A percentile compares a stretch with the other conserved stretches of the same genome.
Conservation (phyloP, 2,329 filamentous ascomycete species). For the Talaromyces sp. region DNA sequence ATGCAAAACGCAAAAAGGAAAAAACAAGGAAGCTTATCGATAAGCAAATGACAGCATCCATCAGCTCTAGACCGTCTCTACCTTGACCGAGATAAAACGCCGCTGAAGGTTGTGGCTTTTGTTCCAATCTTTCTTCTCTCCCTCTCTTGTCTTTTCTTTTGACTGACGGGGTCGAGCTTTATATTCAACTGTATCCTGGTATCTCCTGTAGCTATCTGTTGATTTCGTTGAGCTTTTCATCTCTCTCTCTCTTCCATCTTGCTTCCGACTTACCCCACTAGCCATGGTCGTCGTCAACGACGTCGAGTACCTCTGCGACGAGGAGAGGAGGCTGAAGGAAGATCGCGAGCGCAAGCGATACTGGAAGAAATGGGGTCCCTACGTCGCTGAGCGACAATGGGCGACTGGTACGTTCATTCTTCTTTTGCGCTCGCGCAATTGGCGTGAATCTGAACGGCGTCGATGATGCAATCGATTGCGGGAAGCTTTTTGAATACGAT, state of each 20-base stretch:
- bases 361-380: constrained; percentile 98
- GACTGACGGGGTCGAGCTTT: too few species aligned
- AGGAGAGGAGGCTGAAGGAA: constrained; percentile 85
- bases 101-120: constrained; percentile 2
- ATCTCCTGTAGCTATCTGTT: background rate
- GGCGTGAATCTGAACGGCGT: background rate
- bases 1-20: background rate
- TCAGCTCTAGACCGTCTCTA: background rate
- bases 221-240: background rate
- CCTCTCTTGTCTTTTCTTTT: too few species aligned
- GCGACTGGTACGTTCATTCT: constrained; percentile 66
- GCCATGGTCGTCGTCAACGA: constrained; percentile 85
- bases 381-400: constrained; percentile 92
- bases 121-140: background rate
- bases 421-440: background rate
- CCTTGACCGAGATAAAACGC: background rate
- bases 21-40: constrained; percentile 9
- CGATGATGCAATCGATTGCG: background rate
- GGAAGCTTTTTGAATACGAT: background rate
- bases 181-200: background rate
- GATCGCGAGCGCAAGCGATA: constrained; percentile 81
- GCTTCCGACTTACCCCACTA: background rate
- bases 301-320: constrained; percentile 80
- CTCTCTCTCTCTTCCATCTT: background rate
- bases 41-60: background rate